Percentiles rank a stretch among this genome's conserved stretches.
Evolutionary conservation across 2,329 filamentous ascomycete genomes (phyloP).

Genomic region (Zalaria sp.): DNA sequence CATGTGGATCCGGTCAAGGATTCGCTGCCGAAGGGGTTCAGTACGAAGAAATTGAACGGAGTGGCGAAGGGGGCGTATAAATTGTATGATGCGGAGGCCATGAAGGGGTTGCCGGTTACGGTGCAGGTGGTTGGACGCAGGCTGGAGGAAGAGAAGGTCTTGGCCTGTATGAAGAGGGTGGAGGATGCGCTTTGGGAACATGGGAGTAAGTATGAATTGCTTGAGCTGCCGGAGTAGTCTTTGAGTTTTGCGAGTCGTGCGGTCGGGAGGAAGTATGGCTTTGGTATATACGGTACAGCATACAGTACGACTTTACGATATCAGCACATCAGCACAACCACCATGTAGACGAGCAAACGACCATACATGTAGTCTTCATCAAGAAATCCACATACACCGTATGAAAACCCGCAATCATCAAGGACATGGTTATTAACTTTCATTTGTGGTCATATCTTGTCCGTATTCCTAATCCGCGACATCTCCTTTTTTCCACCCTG

Average conservation of each 20-base stretch:
- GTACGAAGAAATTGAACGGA: conserved; percentile 54
- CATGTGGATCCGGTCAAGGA: conserved; percentile 62
- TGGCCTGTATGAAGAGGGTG: conserved; percentile 65
- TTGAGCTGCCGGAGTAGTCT: conserved; percentile 22
- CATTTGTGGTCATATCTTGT: no score
- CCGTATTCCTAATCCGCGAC: no score
- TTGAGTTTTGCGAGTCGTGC: background rate
- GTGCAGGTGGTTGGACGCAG: conserved; percentile 71
- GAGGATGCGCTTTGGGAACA: conserved; percentile 54
- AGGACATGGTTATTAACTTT: no score
- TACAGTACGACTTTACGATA: no score
- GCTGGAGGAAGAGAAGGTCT: conserved; percentile 76
- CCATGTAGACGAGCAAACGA: no score
- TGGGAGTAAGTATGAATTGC: conserved; percentile 34
- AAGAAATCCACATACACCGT: no score
- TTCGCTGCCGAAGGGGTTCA: conserved; percentile 48
- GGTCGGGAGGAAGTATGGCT: no score
- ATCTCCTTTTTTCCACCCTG: no score
- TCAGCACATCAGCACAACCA: no score
- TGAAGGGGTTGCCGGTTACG: conserved; percentile 78
- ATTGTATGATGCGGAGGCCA: conserved; percentile 65
- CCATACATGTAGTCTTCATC: no score
- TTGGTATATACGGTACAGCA: no score
- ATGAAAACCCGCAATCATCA: no score
- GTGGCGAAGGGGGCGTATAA: conserved; percentile 74